Percentiles rank a stretch among this genome's conserved stretches.
Conservation (phyloP, 1,284 basidiomycete species). For the Boletellus dicymbophilus region DNA sequence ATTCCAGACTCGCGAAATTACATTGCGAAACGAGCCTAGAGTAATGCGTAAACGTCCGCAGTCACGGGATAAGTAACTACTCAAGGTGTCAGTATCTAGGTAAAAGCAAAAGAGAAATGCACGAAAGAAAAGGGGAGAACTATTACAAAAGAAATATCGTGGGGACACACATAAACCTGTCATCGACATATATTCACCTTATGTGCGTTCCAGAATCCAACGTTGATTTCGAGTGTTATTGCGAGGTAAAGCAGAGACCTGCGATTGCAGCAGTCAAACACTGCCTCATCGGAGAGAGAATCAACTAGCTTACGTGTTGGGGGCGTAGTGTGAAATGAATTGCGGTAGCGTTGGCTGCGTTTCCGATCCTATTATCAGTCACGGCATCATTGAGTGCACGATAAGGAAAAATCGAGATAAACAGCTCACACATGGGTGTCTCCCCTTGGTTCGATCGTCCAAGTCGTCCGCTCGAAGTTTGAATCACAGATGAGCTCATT, state of each 20-base stretch:
- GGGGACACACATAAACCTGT: neutral
- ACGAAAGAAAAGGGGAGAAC: neutral
- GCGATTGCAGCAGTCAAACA: no score
- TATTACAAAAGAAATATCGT: no score
- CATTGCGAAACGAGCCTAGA: no score
- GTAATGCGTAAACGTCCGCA: no score
- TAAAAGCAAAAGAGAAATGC: no score
- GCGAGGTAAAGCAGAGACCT: neutral
- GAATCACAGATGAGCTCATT: slow-evolving; percentile 1
- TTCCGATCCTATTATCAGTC: neutral
- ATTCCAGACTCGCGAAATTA: no score
- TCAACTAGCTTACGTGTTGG: neutral
- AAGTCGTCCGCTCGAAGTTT: neutral
- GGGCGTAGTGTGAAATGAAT: slow-evolving; percentile 1
- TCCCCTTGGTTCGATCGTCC: slow-evolving; percentile 3
- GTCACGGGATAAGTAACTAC: no score
- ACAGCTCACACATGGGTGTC: neutral
- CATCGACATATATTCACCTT: neutral
- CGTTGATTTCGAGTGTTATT: slow-evolving; percentile 1
- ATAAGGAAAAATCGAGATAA: no score
- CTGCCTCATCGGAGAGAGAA: no score
- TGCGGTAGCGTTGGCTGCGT: neutral
- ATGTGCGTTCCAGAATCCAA: slow-evolving; percentile 1
- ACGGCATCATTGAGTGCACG: neutral
- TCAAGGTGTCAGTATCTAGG: no score